Base-by-base conservation (phyloP, 1,139 yeast genomes). In the Lodderomyces beijingensis region DNA sequence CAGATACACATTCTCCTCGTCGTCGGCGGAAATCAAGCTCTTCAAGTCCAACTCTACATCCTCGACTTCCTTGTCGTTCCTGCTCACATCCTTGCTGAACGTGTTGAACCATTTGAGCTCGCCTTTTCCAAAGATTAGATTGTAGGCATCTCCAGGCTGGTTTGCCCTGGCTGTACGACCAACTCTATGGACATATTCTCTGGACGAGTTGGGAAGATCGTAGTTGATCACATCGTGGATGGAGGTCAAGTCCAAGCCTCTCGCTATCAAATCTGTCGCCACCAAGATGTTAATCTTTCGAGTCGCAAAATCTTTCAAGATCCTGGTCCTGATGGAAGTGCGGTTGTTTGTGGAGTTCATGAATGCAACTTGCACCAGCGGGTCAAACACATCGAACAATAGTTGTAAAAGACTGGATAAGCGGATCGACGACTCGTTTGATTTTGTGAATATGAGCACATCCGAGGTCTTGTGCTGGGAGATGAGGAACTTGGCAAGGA, bases 81-180 rank as follows among this genome's bases (percentile, higher is more conserved):
- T 51, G 11, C 62, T 64, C 31, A 74, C 64, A 7, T 64, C 68
- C 25, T 56, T 59, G 47, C 74, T 71, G 23, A 79, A 50, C 32
- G 59, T 68, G 43, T 67, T 65, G 47, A 76, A 76, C 79, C 88
- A 85, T 45, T 70, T 77, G 35, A 62, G 64, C 45, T 88, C 96
- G 35, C 88, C 89, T 38, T 74, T 77, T 18, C 95, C 95, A 38
- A 79, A 70, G 15, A 79, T 67, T 26, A 88, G 53, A 36, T 75
- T 81, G 50, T 77, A 74, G 0, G 95, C 95, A 32, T 67, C 64
- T 50, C 99, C 99, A 0, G 46, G 32, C 31, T 79, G 74, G 35
- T 83, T 80, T 2, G 97, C 98, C 59, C 98, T 77, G 1, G 97
- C 97, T 0, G 97, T 89, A 64, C 98, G 79, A 28, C 98, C 98